phyloP scores from a whole-genome alignment of 768 basidiomycete species.

The Rhizopogon roseolus region DNA sequence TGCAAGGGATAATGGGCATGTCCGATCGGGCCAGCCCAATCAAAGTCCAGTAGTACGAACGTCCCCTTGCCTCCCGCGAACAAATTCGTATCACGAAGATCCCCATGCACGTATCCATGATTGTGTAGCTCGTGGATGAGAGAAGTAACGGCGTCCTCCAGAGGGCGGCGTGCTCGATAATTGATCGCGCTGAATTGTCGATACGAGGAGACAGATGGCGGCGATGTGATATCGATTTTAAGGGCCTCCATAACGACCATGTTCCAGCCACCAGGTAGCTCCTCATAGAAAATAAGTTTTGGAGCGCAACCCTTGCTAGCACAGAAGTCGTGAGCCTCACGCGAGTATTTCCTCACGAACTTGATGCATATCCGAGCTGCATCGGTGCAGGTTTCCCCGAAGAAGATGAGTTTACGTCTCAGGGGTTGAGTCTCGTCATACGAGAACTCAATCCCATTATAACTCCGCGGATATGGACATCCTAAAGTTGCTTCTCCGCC shows the following conservation, averaged over 20 bases:
- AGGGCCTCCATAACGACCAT: conserved; percentile 6
- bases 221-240: not conserved
- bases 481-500: not conserved
- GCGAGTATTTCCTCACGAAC: not conserved
- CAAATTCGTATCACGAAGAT: not conserved
- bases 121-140: not conserved
- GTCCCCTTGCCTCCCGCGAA: not conserved
- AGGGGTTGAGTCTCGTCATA: not conserved
- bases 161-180: not conserved
- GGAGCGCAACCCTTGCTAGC: not conserved
- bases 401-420: not conserved
- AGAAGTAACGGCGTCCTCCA: not conserved
- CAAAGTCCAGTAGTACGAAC: conserved; percentile 9
- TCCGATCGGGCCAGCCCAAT: not conserved
- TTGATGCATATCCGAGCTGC: not conserved
- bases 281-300: not conserved
- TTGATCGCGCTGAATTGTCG: not conserved
- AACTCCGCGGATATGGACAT: not conserved
- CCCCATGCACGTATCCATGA: not conserved
- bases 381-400: not conserved
- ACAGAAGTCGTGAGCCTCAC: not conserved
- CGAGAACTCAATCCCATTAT: not conserved
- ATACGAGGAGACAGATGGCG: not conserved
- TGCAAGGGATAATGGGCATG: not conserved
- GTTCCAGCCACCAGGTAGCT: conserved; percentile 2